Evolutionary conservation across 2,329 filamentous ascomycete genomes (phyloP), one percentile per base, ranked within the genome.

Genomic region (Penicillium griseofulvum): DNA sequence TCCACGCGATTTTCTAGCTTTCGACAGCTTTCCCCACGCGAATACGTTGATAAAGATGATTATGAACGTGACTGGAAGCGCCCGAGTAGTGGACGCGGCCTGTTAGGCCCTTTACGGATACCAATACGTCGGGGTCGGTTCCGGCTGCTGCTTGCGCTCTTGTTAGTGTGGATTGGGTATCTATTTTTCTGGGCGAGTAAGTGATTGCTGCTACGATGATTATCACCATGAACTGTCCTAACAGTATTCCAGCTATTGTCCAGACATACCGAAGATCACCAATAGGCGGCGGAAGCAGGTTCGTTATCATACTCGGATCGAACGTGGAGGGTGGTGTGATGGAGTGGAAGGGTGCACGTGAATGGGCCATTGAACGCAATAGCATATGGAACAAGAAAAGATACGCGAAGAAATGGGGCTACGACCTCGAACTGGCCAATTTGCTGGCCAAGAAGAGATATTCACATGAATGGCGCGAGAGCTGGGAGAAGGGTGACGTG

Each of bases 391-490:
- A 99, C 77, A 99, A 99, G 80, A 87, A 88, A 71, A 89, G 87
- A 68, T 99, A 99, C 70, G 88, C 86, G 2, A 81, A 84, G 33
- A 83, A 82, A 71, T 97, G 94, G 92, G 94, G 94, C 14, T 97
- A 99, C 72, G 89, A 97, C 59, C 79, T 99, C 55, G 94, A 99
- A 73, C 88, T 97, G 69, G 91, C 96, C 63, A 95, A 99, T 73
- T 96, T 99, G 92, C 93, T 91, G 78, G 96, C 92, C 51, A 96
- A 97, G 83, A 97, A 97, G 78, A 87, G 92, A 63, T 99, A 99
- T 72, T 93, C 94, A 28, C 94, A 99, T 76, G 94, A 99, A 76
- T 99, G 94, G 94, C 85, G 94, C 68, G 94, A 99, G 76, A 95
- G 93, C 73, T 99, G 94, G 94, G 94, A 99, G 76, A 99, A 97